Base-by-base conservation (phyloP, 768 basidiomycete genomes). In the Auriscalpium orientale region DNA sequence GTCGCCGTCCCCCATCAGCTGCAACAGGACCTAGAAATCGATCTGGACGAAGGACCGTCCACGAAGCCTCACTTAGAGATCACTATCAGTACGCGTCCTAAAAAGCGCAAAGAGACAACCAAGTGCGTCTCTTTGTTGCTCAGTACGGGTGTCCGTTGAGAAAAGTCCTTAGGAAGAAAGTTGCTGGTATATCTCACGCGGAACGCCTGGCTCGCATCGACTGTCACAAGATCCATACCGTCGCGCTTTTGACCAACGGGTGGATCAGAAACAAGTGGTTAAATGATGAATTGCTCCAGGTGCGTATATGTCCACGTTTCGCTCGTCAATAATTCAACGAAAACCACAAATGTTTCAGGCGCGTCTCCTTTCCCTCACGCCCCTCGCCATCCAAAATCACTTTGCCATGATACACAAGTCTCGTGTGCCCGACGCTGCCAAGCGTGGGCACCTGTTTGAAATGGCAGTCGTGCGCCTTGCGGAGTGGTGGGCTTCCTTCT, bases 381-480 rank as follows among this genome's bases (percentile, higher is more conserved):
- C 97, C 1, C 75, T 94, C 22, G 64, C 79, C 16, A 73, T 95
- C 10, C 91, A 95, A 68, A 85, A 84, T 52, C 78, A 87, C 10
- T 94, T 99, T 70, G 76, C 79, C 11, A 77, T 82, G 69, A 93
- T 94, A 68, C 83, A 89, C 73, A 85, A 90, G 68, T 81, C 89
- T 43, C 79, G 83, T 56, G 71, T 90, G 20, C 92, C 95, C 1
- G 91, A 97, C 58, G 77, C 81, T 13, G 79, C 82, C 53, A 83
- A 84, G 63, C 85, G 97, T 10, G 91, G 91, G 1, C 84, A 90
- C 8, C 78, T 94, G 61, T 99, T 98, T 66, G 92, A 98, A 70
- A 76, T 78, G 13, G 88, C 92, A 4, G 73, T 97, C 20, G 74
- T 75, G 36, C 80, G 81, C 44, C 82, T 98, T 9, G 79, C 79